A percentile compares a stretch with the other conserved stretches of the same genome.
Evolutionary conservation across 1,139 yeast species (phyloP).

Genomic region (Diutina pseudorugosa): DNA sequence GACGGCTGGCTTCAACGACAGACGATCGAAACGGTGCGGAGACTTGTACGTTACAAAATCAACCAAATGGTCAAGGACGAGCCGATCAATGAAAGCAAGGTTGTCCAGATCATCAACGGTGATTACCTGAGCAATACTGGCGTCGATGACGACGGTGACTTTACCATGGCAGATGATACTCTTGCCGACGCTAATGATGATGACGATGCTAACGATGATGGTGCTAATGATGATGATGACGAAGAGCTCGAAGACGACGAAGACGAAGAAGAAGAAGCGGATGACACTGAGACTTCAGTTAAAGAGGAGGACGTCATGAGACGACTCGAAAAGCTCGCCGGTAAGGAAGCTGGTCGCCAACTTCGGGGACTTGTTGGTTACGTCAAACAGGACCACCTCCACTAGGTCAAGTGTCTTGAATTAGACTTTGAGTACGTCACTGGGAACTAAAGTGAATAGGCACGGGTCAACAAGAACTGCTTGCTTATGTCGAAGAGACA

Average conservation of each 20-base stretch:
- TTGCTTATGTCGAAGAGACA: too few species aligned
- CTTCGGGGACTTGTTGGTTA: not conserved
- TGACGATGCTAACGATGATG: slow-evolving; percentile 8
- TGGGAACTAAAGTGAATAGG: too few species aligned
- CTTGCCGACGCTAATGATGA: slow-evolving; percentile 13
- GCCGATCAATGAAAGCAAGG: slow-evolving; percentile 24
- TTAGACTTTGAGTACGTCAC: too few species aligned
- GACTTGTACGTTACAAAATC: slow-evolving; percentile 62
- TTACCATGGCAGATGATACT: slow-evolving; percentile 7
- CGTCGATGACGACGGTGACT: slow-evolving; percentile 12
- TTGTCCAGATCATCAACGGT: slow-evolving; percentile 31
- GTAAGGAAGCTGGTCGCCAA: not conserved
- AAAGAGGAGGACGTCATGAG: not conserved
- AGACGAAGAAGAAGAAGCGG: slow-evolving; percentile 13
- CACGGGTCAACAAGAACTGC: too few species aligned
- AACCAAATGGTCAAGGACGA: slow-evolving; percentile 38
- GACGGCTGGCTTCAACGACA: slow-evolving; percentile 72
- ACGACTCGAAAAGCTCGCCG: not conserved
- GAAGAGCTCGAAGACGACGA: slow-evolving; percentile 7
- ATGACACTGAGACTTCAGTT: slow-evolving; percentile 8
- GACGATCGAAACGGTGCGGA: slow-evolving; percentile 52
- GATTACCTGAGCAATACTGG: slow-evolving; percentile 22
- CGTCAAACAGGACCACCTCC: not conserved
- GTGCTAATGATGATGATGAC: slow-evolving; percentile 12
- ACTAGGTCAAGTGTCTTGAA: too few species aligned